Conservation (phyloP, 176 grass and related monocot species). For the Aegilops sharonensis region DNA sequence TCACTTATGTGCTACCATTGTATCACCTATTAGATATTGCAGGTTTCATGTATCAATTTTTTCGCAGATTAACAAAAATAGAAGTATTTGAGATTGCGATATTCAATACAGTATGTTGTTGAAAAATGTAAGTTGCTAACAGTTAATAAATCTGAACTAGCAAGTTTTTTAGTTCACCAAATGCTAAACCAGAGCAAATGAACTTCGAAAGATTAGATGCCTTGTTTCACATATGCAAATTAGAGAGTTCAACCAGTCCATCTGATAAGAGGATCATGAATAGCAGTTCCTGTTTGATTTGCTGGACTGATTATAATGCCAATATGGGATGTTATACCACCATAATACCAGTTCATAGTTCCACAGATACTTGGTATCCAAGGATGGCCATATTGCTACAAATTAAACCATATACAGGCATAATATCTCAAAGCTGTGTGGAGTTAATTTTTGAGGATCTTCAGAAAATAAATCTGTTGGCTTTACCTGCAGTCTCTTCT, state of each 20-base stretch:
- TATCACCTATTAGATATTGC: neutral
- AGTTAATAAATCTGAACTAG: neutral
- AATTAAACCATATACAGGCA: neutral
- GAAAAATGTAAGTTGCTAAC: neutral
- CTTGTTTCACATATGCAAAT: neutral
- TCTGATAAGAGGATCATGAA: neutral
- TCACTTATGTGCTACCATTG: neutral
- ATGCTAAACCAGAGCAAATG: neutral
- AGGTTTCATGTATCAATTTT: neutral
- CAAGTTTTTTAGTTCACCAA: neutral
- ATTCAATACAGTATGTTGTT: constrained; percentile 13
- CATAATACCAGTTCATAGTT: neutral
- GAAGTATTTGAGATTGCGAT: neutral
- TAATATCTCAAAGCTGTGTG: neutral
- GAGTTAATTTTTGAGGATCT: neutral
- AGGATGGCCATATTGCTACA: neutral
- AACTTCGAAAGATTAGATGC: neutral
- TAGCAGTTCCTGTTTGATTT: neutral
- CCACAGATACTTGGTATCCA: neutral
- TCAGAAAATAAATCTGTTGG: neutral
- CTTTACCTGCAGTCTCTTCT: constrained; percentile 22
- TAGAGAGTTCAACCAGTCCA: neutral
- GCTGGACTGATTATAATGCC: neutral
- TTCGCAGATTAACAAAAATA: neutral
- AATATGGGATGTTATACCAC: neutral